A percentile compares a stretch with the other conserved stretches of the same genome.
Evolutionary conservation across 192 early-diverging fungal species (phyloP).

Genomic region (Coemansia sp.): DNA sequence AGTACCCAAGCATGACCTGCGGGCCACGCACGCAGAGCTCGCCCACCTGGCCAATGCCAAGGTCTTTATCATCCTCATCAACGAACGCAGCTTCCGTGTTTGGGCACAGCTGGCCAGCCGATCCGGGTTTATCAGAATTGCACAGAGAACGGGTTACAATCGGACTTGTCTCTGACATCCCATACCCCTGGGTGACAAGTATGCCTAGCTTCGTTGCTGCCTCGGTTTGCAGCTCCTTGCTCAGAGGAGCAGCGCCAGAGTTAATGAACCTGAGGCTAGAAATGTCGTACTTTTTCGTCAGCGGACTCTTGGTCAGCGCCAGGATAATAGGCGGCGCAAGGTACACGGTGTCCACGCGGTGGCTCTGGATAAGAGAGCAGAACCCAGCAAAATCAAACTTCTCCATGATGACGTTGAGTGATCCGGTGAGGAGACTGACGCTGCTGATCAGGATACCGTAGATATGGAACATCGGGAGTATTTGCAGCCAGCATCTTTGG

Average conservation of each 20-base stretch:
- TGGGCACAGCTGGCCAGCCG: conserved; percentile 71
- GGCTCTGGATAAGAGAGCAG: conserved; percentile 65
- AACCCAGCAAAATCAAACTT: conserved; percentile 72
- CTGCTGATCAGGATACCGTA: conserved; percentile 62
- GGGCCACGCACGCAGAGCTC: conserved; percentile 86
- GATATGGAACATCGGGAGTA: conserved; percentile 75
- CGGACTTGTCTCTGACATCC: conserved; percentile 64
- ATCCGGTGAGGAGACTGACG: conserved; percentile 49
- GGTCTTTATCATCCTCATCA: conserved; percentile 66
- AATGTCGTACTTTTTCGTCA: conserved; percentile 73
- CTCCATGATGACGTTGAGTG: conserved; percentile 68
- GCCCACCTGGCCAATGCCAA: conserved; percentile 64
- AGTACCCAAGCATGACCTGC: conserved; percentile 86
- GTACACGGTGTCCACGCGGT: conserved; percentile 65
- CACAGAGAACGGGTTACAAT: conserved; percentile 31
- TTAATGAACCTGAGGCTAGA: conserved; percentile 61
- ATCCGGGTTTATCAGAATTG: conserved; percentile 45
- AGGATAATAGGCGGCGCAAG: conserved; percentile 71
- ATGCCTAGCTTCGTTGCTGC: conserved; percentile 50
- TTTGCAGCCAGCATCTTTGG: conserved; percentile 41
- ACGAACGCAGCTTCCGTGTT: conserved; percentile 74
- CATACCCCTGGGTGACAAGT: conserved; percentile 61
- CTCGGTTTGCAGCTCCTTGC: conserved; percentile 62
- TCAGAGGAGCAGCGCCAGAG: conserved; percentile 82
- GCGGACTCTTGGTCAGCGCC: conserved; percentile 72